Evolutionary conservation across 441 rosid species (phyloP), one percentile per base, ranked within the genome.

Genomic region (Eutrema salsugineum): DNA sequence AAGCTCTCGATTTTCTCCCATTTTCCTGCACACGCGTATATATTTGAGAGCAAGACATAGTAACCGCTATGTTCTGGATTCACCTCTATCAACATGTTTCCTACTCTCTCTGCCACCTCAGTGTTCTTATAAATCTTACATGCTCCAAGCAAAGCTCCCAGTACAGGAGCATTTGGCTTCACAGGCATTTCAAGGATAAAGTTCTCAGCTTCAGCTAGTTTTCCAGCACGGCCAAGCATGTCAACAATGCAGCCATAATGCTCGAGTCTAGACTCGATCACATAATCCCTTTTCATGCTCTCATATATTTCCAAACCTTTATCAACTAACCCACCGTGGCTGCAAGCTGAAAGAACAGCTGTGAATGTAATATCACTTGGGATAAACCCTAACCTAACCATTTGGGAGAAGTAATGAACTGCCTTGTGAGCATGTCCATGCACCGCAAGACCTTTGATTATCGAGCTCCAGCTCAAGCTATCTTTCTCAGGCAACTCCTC

Each of bases 221-320:
- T 85, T 32, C 96, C 93, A 32, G 93, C 91, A 35, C 91, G 87
- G 58, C 93, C 90, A n/a, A 90, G 79, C 79, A 90, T 76, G 60
- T 88, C 93, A 47, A 88, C 93, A 39, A 88, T 73, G 73, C 96
- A 90, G 50, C 96, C 96, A 50, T 86, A 88, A 59, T 90, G 93
- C 75, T 90, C 96, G 54, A 85, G 55, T 67, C 91, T 84, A 28
- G 86, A 89, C 68, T 85, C 83, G 10, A 88, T 76, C 6, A 71
- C 39, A 24, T 81, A 77, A 5, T 68, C 84, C 11, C 61, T 71
- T 61, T 75, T 79, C 82, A 87, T 86, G 83, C 63, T 79, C 61
- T 82, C 78, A 19, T 83, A 90, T 55, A 86, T 51, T 50, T 87
- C 84, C 9, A 80, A 70, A 48, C 93, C 96, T 75, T 72, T 86